These are phyloP conservation scores for Neckera pumila DNA, from an alignment of 225 moss, liverwort and hornwort genomes.

Conservation along the genomic window DNA sequence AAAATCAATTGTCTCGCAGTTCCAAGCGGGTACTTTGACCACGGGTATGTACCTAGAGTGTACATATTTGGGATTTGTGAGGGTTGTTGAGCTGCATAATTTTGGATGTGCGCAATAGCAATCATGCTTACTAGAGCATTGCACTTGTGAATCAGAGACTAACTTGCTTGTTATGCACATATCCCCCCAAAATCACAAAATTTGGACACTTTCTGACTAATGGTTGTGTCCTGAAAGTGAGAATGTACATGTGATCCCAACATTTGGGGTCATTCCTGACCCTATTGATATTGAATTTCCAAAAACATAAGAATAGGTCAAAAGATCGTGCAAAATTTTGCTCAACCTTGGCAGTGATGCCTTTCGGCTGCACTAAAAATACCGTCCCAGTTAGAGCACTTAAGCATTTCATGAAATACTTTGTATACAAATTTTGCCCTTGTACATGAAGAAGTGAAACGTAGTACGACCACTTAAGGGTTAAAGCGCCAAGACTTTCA, in stretches of 20 bases:
- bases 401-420: background rate
- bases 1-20: background rate
- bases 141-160: background rate
- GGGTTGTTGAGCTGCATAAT: background rate
- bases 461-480: background rate
- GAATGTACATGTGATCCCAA: background rate
- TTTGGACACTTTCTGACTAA: background rate
- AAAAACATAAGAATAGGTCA: background rate
- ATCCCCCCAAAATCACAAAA: background rate
- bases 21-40: background rate
- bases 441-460: fast-evolving
- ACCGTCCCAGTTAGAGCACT: no score
- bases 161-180: background rate
- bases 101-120: background rate
- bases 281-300: background rate
- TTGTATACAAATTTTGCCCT: background rate
- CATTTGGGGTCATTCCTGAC: background rate
- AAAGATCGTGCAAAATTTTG: background rate
- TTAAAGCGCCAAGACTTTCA: fast-evolving
- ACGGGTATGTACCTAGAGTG: background rate
- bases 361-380: no score
- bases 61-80: background rate
- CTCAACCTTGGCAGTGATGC: background rate
- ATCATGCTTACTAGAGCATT: background rate
- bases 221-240: background rate